These are phyloP conservation scores for Aschersonia sp. DNA, from an alignment of 2,329 filamentous ascomycete genomes.

Conservation along the genomic window DNA sequence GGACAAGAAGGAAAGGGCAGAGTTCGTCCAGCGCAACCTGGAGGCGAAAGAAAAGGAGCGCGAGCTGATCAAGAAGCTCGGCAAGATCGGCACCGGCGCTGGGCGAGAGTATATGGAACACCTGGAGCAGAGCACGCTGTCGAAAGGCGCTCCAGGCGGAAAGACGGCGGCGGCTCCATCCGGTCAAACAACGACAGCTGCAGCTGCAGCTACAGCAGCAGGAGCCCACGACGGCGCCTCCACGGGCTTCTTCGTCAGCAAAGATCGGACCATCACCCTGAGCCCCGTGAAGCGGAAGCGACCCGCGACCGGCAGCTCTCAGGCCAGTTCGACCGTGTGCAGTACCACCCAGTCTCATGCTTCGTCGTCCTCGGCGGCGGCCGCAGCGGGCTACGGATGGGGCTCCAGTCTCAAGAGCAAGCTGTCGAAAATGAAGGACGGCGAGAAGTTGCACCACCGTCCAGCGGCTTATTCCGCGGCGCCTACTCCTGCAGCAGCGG, in stretches of 20 bases:
- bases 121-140: neutral
- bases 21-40: slow-evolving; percentile 49
- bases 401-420: slow-evolving; percentile 39
- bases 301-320: slow-evolving; percentile 26
- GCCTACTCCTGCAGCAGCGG: slow-evolving; percentile 1
- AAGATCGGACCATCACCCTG: slow-evolving; percentile 34
- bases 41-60: slow-evolving; percentile 57
- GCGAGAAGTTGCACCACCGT: slow-evolving; percentile 29
- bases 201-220: slow-evolving; percentile 5
- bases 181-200: neutral
- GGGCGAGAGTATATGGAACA: slow-evolving; percentile 56
- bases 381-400: slow-evolving; percentile 33
- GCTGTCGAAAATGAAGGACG: slow-evolving; percentile 46
- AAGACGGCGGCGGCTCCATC: neutral
- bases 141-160: neutral
- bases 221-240: slow-evolving; percentile 26
- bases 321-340: slow-evolving; percentile 14
- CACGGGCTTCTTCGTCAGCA: slow-evolving; percentile 15
- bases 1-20: slow-evolving; percentile 46
- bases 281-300: slow-evolving; percentile 49
- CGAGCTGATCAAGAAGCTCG: slow-evolving; percentile 55
- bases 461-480: too few relatives aligned
- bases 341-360: slow-evolving; percentile 6
- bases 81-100: slow-evolving; percentile 46
- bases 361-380: slow-evolving; percentile 3